phyloP scores from a whole-genome alignment of 163 green algal species.

The Chlorella variabilis region DNA sequence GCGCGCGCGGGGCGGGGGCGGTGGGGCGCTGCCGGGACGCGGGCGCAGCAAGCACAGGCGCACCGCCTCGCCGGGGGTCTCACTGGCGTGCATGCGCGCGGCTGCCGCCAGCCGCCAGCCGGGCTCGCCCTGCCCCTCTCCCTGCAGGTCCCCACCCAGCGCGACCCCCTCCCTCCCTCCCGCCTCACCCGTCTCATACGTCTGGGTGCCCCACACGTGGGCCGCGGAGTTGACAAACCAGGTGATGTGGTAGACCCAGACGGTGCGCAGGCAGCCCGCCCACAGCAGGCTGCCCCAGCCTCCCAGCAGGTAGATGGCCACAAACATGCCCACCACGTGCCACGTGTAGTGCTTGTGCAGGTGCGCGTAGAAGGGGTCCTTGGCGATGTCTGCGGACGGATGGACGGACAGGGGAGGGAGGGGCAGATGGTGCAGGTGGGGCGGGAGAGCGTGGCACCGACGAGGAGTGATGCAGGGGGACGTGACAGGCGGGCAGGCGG shows the following conservation, averaged over 20 bases:
- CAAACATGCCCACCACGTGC: slow-evolving; percentile 87
- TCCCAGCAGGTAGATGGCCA: slow-evolving; percentile 80
- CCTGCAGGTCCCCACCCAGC: too few relatives aligned
- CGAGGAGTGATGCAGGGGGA: too few relatives aligned
- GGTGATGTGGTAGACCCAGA: slow-evolving; percentile 99
- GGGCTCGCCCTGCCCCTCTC: too few relatives aligned
- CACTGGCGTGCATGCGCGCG: too few relatives aligned
- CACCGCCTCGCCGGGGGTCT: too few relatives aligned
- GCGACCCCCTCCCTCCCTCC: too few relatives aligned
- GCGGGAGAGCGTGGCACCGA: too few relatives aligned
- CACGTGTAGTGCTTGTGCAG: slow-evolving; percentile 86
- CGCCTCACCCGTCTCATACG: slow-evolving; percentile 90
- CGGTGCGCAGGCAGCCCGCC: slow-evolving; percentile 88
- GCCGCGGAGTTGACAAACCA: slow-evolving; percentile 98
- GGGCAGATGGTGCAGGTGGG: too few relatives aligned
- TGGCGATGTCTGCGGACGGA: slow-evolving; percentile 74
- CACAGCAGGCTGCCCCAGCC: slow-evolving; percentile 80
- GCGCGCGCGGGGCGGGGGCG: too few relatives aligned
- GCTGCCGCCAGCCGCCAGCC: too few relatives aligned
- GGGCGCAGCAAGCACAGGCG: too few relatives aligned
- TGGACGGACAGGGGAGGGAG: background rate
- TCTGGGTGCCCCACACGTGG: slow-evolving; percentile 94
- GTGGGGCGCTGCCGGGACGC: background rate
- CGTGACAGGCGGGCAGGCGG: too few relatives aligned
- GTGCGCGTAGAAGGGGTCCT: slow-evolving; percentile 53